Evolutionary conservation across 2,329 filamentous ascomycete species (phyloP), one percentile per base, ranked within the genome.

Genomic region (Xylariaceae sp.): DNA sequence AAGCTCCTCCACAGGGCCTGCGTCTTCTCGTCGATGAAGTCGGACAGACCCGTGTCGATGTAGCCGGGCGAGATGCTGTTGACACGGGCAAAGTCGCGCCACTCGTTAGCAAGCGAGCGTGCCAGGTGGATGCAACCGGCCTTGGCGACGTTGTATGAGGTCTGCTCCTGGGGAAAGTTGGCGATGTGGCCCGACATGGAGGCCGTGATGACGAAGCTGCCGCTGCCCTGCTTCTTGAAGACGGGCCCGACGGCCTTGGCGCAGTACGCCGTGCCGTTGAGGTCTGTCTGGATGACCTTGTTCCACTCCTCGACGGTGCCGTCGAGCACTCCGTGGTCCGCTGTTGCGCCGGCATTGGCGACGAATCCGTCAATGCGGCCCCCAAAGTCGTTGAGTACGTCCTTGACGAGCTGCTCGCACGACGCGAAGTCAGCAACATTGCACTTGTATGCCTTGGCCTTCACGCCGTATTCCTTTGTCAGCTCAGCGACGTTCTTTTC

Each of bases 311-410:
- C 74, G 19, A 82, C 66, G 12, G 77, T 70, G 21, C 77, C 79
- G 22, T 83, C 78, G 21, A 84, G 72, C 65, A 81, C 77, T 8
- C 80, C 71, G 1, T 79, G 80, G 61, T 84, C 72, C 1, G 76
- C 81, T 1, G 80, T 79, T 48, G 83, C 79, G 34, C 81, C 86
- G 39, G 80, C 85, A 70, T 91, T 90, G 64, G 87, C 87, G 50
- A 91, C 80, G 63, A 91, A 89, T 57, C 85, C 80, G 60, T 90
- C 87, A 54, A 90, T 81, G 46, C 83, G 81, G 64, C 84, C 84
- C 67, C 85, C 84, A 67, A 91, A 92, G 67, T 92, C 88, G 61
- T 76, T 74, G 67, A 87, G 78, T 60, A 91, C 84, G 32, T 90
- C 81, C 53, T 74, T 72, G 53, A 84, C 73, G 60, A 81, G 75